Percentiles rank a stretch among this genome's conserved stretches.
phyloP scores from a whole-genome alignment of 2,329 filamentous ascomycete species.

The Sclerotiophoma versabilis region DNA sequence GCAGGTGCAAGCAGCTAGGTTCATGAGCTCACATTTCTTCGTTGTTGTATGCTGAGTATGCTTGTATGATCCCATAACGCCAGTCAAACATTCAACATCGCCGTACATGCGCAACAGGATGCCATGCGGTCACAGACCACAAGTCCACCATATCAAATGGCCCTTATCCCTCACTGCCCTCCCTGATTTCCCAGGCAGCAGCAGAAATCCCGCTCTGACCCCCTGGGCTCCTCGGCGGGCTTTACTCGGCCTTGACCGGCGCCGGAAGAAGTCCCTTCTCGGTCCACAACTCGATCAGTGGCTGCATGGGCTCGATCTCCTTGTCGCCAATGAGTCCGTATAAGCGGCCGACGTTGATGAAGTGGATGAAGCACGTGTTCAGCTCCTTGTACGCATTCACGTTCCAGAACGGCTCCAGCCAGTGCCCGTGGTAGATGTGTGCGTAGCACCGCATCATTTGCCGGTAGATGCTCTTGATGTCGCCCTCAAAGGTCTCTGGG shows the following conservation, averaged over 20 bases:
- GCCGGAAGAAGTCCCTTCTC: conserved; percentile 83
- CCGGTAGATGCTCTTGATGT: conserved; percentile 75
- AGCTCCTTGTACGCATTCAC: conserved; percentile 57
- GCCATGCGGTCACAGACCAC: conserved; percentile 11
- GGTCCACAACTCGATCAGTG: conserved; percentile 89
- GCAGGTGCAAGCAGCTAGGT: not conserved
- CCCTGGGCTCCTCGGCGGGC: conserved; percentile 25
- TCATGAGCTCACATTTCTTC: conserved; percentile 13
- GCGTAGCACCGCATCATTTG: conserved; percentile 64
- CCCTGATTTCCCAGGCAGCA: conserved; percentile 13
- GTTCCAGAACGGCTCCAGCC: conserved; percentile 60
- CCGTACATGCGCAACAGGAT: not conserved
- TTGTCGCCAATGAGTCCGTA: conserved; percentile 80
- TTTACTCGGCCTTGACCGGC: conserved; percentile 29
- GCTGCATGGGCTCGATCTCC: conserved; percentile 95
- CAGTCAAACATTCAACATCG: not conserved
- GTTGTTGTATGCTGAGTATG: conserved; percentile 18
- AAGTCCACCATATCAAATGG: conserved; percentile 19
- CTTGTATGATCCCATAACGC: conserved; percentile 10
- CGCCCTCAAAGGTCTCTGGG: conserved; percentile 64
- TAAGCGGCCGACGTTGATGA: conserved; percentile 73
- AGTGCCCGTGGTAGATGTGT: conserved; percentile 61
- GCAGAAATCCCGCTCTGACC: conserved; percentile 24
- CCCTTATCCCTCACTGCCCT: not conserved
- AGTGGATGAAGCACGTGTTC: conserved; percentile 63